These are phyloP conservation scores for Gossypium davidsonii DNA, from an alignment of 441 rosid species.

Conservation along the genomic window DNA sequence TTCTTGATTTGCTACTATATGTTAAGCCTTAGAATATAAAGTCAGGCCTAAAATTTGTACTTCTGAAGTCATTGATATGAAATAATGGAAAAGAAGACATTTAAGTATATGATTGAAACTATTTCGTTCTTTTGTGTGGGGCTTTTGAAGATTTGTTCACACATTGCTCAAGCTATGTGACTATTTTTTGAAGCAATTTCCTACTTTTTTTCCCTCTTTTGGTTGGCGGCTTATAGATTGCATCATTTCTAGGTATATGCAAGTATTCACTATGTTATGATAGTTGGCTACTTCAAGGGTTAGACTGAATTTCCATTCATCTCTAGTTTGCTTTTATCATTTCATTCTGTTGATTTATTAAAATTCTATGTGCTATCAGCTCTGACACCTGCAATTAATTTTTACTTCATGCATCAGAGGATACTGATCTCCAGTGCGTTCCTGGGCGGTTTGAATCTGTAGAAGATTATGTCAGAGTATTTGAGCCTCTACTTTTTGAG, in stretches of 20 bases:
- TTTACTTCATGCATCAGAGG: slow-evolving; percentile 43
- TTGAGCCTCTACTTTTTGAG: slow-evolving; percentile 97
- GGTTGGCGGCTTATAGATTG: neutral
- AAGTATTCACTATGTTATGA: neutral
- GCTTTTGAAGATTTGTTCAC: neutral
- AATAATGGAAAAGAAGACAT: neutral
- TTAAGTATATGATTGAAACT: neutral
- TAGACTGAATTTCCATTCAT: neutral
- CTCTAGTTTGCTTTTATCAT: neutral
- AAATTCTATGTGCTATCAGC: neutral
- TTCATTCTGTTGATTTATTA: neutral
- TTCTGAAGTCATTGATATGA: neutral
- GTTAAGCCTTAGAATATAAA: neutral
- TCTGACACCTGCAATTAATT: slow-evolving; percentile 1
- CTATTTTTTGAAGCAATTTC: neutral
- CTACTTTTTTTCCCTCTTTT: neutral
- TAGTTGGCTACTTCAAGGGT: neutral
- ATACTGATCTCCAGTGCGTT: slow-evolving; percentile 80
- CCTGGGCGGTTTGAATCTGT: slow-evolving; percentile 87
- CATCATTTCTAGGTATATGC: neutral
- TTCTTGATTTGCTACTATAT: neutral
- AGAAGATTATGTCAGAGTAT: slow-evolving; percentile 86
- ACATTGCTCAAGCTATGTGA: neutral
- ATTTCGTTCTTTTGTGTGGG: neutral
- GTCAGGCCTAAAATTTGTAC: neutral